phyloP scores from a whole-genome alignment of 2,329 filamentous ascomycete genomes.

The Aureobasidium musti region DNA sequence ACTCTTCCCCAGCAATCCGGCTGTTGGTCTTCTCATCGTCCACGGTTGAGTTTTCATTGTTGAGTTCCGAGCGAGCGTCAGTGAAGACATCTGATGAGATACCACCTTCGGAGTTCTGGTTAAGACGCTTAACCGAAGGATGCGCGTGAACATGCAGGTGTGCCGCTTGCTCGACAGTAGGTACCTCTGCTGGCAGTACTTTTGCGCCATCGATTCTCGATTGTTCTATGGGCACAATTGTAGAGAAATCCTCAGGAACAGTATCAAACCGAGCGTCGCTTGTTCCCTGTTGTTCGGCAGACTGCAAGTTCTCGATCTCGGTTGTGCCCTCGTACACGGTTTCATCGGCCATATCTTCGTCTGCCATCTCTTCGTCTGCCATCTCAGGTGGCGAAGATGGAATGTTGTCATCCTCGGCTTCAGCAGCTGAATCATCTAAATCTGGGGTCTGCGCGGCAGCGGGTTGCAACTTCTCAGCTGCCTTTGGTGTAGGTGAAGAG shows the following conservation, averaged over 20 bases:
- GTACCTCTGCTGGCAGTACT: background rate
- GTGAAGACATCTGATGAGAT: constrained; percentile 14
- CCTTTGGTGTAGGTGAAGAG: constrained; percentile 56
- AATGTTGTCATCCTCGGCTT: constrained; percentile 28
- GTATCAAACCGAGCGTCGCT: background rate
- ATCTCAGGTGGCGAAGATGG: constrained; percentile 31
- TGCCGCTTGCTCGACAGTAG: background rate
- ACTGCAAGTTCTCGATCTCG: background rate
- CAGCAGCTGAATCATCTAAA: constrained; percentile 3
- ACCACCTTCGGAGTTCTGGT: background rate
- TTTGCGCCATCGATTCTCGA: background rate
- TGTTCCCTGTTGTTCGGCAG: background rate
- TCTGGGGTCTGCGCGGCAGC: constrained; percentile 14
- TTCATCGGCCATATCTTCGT: background rate
- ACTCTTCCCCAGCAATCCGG: background rate
- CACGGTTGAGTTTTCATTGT: background rate
- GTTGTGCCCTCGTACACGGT: constrained; percentile 21
- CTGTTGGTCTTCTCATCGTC: too few species aligned
- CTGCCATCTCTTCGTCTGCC: constrained; percentile 7
- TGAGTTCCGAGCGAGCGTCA: constrained; percentile 8
- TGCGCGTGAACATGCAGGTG: background rate
- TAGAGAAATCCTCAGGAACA: background rate
- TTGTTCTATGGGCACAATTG: background rate
- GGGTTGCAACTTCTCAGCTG: constrained; percentile 34
- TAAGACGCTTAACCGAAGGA: background rate